Evolutionary conservation across 2,329 filamentous ascomycete genomes (phyloP).

Genomic region (Xylaria multiplex): DNA sequence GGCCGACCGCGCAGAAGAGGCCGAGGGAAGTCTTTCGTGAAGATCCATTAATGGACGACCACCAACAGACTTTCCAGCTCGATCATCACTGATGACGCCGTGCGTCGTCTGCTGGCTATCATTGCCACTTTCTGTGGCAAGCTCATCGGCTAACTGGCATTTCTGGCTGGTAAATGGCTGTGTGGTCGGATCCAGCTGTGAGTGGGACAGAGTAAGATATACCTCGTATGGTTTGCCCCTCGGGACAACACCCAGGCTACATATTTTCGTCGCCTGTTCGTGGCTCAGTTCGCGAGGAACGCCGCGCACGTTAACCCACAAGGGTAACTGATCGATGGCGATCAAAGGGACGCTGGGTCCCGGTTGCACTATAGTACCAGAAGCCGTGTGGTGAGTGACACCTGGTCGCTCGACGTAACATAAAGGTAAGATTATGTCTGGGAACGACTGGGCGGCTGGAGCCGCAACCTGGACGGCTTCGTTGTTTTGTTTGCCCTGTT

Average conservation of each 20-base stretch:
- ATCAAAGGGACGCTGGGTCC: constrained; percentile 62
- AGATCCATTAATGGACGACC: background rate
- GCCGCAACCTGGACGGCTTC: background rate
- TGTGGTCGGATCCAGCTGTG: constrained; percentile 20
- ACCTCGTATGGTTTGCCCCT: constrained; percentile 45
- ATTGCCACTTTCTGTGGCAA: background rate
- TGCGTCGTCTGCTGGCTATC: background rate
- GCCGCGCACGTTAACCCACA: constrained; percentile 56
- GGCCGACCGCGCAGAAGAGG: background rate
- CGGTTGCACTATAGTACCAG: constrained; percentile 42
- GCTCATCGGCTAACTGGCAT: background rate
- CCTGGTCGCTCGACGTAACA: constrained; percentile 59
- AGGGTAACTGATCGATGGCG: constrained; percentile 62
- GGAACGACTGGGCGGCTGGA: background rate
- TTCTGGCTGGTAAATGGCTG: constrained; percentile 11
- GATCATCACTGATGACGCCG: background rate
- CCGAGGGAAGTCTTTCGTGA: constrained; percentile 5
- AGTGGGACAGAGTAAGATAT: constrained; percentile 34
- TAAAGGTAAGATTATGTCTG: constrained; percentile 42
- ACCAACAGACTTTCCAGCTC: background rate
- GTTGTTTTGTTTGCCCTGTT: background rate
- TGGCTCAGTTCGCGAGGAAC: constrained; percentile 55
- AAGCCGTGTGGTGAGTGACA: constrained; percentile 44
- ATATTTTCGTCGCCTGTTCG: constrained; percentile 53
- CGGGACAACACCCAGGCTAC: constrained; percentile 51